Base-by-base conservation (phyloP, 2,329 filamentous ascomycete species). In the Colletotrichum caudatum region DNA sequence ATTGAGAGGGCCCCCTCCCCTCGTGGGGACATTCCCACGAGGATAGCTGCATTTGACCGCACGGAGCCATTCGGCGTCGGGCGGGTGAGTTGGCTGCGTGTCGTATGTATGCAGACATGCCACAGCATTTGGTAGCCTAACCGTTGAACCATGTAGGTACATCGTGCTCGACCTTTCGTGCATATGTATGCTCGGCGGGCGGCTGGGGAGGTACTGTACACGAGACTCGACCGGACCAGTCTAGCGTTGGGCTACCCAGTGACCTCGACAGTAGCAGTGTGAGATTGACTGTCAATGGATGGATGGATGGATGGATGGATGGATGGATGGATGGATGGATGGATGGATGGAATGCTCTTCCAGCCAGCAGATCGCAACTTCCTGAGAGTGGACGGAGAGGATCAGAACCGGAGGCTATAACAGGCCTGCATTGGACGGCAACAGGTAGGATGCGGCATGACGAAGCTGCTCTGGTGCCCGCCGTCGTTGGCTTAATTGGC, bases 31-130 rank as follows among this genome's bases (percentile, higher is more conserved):
- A 41, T 50, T 57, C 58, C 39, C 39, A 5, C 39, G 23, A 66
- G 64, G 59, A 68, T 48, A 54, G 69, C 4, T 69, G 46, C 64
- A 58, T 60, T 62, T 26, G 46, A 44, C 29, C 53, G 59, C 53
- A 48, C 69, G 69, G 58, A 54, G 50, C 65, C 53, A 26, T 71
- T 71, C 64, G 64, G 69, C 64, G 53, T 59, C 59, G 59, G 57
- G n/a, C 26, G 64, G 50, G 18, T 26, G 20, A 62, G 33, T 18
- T 62, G 50, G 64, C 59, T 68, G 69, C 59, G 41, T 39, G 46
- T 48, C 33, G 59, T 64, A 62, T 71, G 59, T 64, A 62, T 71
- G 65, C 69, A 69, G 46, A 69, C 53, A 60, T 71, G 69, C 66
- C 66, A 41, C 64, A 20, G 64, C 59, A 46, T 58, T 63, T 64